Evolutionary conservation across 306 rosid species (phyloP).

Genomic region (Psophocarpus tetragonolobus): DNA sequence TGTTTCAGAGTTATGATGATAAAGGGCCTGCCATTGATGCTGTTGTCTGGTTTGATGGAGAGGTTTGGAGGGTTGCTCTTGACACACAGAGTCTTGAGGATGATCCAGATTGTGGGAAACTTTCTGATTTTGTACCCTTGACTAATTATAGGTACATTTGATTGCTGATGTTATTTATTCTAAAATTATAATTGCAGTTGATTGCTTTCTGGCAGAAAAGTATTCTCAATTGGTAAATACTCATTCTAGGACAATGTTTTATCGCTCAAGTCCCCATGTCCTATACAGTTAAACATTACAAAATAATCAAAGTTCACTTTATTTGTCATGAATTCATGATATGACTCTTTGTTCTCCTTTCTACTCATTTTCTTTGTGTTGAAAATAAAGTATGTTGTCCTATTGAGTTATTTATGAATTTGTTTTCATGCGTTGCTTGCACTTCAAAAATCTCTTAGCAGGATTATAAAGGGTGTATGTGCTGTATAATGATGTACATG

Average conservation of each 20-base stretch:
- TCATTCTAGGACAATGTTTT: constrained; percentile 14
- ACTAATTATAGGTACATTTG: constrained; percentile 79
- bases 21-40: constrained; percentile 94
- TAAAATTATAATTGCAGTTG: constrained; percentile 13
- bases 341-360: neutral
- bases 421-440: constrained; percentile 10
- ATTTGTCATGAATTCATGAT: neutral
- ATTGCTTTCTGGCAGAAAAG: constrained; percentile 14
- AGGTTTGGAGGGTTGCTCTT: constrained; percentile 94
- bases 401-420: constrained; percentile 19
- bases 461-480: neutral
- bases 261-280: constrained; percentile 10
- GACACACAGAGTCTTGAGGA: constrained; percentile 88
- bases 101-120: constrained; percentile 73
- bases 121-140: constrained; percentile 76
- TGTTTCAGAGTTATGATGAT: constrained; percentile 75
- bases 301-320: constrained; percentile 11
- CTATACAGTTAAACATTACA: neutral
- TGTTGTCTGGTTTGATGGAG: constrained; percentile 97
- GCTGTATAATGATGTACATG: neutral
- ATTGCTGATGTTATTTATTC: constrained; percentile 27
- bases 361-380: constrained; percentile 9
- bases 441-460: neutral
- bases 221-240: constrained; percentile 14
- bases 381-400: neutral